Percentiles rank a stretch among this genome's conserved stretches.
These are phyloP conservation scores for Yueomyces sp. DNA, from an alignment of 1,139 yeast species.

Conservation along the genomic window DNA sequence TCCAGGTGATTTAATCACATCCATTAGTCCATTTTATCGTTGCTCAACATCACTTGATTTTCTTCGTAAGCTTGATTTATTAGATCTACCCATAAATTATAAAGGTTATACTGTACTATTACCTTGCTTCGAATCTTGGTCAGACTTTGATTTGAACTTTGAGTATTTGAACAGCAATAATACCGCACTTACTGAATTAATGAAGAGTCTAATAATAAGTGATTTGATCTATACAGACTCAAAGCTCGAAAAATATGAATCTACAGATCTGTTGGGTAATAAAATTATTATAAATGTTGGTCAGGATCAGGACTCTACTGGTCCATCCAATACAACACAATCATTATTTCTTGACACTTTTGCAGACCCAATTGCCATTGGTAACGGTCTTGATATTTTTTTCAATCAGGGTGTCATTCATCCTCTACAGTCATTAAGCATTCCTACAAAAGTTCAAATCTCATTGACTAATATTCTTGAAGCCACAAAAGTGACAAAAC, in stretches of 20 bases:
- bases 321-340: neutral
- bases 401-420: slow-evolving; percentile 84
- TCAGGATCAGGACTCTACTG: neutral
- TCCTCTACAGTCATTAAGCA: slow-evolving; percentile 41
- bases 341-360: slow-evolving; percentile 17
- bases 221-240: slow-evolving; percentile 60
- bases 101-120: slow-evolving; percentile 65
- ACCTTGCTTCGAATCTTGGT: slow-evolving; percentile 77
- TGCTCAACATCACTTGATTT: slow-evolving; percentile 41
- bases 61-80: slow-evolving; percentile 35
- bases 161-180: slow-evolving; percentile 45
- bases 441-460: slow-evolving; percentile 48
- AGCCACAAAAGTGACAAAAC: slow-evolving; percentile 33
- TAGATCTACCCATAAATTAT: slow-evolving; percentile 32
- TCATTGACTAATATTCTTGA: slow-evolving; percentile 44
- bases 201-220: slow-evolving; percentile 49
- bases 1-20: slow-evolving; percentile 40
- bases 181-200: slow-evolving; percentile 35
- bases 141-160: slow-evolving; percentile 45
- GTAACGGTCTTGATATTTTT: slow-evolving; percentile 50
- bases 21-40: slow-evolving; percentile 42
- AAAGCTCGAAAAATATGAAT: slow-evolving; percentile 17
- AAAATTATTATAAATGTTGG: slow-evolving; percentile 7
- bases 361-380: slow-evolving; percentile 17
- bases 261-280: slow-evolving; percentile 29